These are phyloP conservation scores for Penicillium crystallinum DNA, from an alignment of 495 filamentous ascomycete species.

Conservation along the genomic window DNA sequence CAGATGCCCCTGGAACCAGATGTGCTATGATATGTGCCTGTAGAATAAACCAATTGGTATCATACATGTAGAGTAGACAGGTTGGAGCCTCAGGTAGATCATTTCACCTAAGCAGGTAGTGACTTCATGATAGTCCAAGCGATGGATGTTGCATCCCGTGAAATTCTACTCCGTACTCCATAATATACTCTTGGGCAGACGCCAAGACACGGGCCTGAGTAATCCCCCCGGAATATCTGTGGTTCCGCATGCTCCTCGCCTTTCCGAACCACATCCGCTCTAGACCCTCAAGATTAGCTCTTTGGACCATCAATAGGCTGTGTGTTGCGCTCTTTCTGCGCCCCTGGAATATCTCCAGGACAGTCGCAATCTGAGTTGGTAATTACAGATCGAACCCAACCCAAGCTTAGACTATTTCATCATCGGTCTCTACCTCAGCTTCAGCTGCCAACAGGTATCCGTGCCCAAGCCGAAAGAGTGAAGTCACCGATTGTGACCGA, in stretches of 20 bases:
- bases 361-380: slow-evolving; percentile 1
- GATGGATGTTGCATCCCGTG: background rate
- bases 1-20: background rate
- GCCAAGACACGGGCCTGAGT: slow-evolving; percentile 7
- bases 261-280: slow-evolving; percentile 8
- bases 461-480: background rate
- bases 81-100: too few species aligned
- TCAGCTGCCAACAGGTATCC: background rate
- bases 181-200: background rate
- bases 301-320: slow-evolving; percentile 6
- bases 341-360: slow-evolving; percentile 5
- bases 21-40: too few species aligned
- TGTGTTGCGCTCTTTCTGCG: slow-evolving; percentile 3
- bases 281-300: slow-evolving; percentile 4
- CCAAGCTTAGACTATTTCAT: background rate
- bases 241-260: slow-evolving; percentile 11
- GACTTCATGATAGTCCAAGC: background rate
- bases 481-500: background rate
- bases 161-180: too few species aligned
- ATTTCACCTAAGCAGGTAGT: too few species aligned
- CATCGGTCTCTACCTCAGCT: slow-evolving; percentile 1
- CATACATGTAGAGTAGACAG: too few species aligned
- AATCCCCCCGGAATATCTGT: slow-evolving; percentile 4
- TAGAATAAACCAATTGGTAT: too few species aligned
- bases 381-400: background rate